Conservation (phyloP, 345 rosid genomes). For the Eucalyptus guilfoylei region DNA sequence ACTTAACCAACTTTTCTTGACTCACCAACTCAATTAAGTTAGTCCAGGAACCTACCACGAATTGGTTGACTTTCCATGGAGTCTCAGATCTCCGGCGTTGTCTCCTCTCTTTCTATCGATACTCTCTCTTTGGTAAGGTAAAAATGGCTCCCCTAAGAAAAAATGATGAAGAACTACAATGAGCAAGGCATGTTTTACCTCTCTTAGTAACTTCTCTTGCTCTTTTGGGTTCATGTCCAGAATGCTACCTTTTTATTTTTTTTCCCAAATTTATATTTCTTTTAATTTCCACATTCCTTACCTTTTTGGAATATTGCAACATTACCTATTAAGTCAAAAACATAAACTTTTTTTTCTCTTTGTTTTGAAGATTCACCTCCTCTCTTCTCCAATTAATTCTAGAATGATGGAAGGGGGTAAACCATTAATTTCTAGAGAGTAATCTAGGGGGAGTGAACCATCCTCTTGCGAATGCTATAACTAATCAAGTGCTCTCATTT, state of each 20-base stretch:
- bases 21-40: background rate
- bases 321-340: background rate
- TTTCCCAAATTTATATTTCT: background rate
- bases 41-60: background rate
- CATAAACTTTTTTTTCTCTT: background rate
- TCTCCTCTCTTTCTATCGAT: background rate
- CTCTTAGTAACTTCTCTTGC: background rate
- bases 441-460: background rate
- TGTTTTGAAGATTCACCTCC: background rate
- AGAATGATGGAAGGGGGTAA: background rate
- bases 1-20: background rate
- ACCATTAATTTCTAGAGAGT: background rate
- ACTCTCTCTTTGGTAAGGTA: background rate
- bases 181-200: background rate
- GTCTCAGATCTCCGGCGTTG: background rate
- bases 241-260: background rate
- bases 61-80: background rate
- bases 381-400: background rate
- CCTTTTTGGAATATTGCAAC: background rate
- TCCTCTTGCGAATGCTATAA: background rate
- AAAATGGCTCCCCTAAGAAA: background rate
- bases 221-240: background rate
- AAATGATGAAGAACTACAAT: background rate
- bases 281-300: background rate
- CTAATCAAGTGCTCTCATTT: background rate